Evolutionary conservation across 257 asterid genomes (phyloP).

Genomic region (Jacaranda copaia): DNA sequence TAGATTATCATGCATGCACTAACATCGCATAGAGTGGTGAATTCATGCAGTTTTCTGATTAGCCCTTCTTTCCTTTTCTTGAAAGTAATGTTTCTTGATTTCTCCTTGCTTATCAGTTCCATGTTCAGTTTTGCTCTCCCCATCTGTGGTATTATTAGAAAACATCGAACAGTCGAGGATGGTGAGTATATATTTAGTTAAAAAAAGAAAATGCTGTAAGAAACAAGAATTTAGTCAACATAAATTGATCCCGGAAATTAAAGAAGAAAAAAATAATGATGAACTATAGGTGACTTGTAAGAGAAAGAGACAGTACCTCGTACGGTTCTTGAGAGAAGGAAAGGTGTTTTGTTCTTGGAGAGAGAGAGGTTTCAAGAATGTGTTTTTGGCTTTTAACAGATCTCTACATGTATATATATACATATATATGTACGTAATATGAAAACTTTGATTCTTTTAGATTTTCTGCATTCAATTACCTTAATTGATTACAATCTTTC

Average conservation of each 20-base stretch:
- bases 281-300: not conserved
- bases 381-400: no score
- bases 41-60: conserved; percentile 60
- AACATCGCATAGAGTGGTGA: conserved; percentile 77
- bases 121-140: conserved; percentile 76
- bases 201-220: not conserved
- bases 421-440: not conserved
- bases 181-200: no score
- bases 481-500: not conserved
- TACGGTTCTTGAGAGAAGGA: not conserved
- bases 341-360: not conserved
- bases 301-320: not conserved
- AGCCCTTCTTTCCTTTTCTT: conserved; percentile 76
- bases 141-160: conserved; percentile 27
- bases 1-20: conserved; percentile 68
- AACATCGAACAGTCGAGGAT: no score
- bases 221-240: not conserved
- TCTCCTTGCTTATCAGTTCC: conserved; percentile 66
- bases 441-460: not conserved
- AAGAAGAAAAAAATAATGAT: not conserved
- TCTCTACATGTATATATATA: not conserved
- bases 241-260: not conserved
- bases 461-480: not conserved
- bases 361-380: not conserved
- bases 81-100: conserved; percentile 57